Conservation (phyloP, 805 yeast genomes). For the Ogataea polymorpha region DNA sequence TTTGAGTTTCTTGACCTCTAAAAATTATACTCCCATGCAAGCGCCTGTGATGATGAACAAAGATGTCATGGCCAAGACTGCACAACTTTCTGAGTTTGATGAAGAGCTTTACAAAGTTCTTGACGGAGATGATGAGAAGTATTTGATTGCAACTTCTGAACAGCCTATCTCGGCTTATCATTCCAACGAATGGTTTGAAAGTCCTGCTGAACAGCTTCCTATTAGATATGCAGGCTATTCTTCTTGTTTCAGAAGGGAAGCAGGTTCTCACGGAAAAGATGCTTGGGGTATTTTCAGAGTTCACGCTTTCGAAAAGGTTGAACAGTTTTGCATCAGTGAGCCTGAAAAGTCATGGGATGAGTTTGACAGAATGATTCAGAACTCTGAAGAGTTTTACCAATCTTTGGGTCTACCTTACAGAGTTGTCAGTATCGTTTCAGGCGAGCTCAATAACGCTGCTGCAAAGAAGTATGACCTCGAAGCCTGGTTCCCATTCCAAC, state of each 20-base stretch:
- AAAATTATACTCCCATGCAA: slow-evolving; percentile 86
- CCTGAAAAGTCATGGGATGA: slow-evolving; percentile 98
- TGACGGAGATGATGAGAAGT: slow-evolving; percentile 97
- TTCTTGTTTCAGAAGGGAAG: slow-evolving; percentile 98
- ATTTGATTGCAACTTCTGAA: slow-evolving; percentile 96
- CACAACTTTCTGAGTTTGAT: slow-evolving; percentile 95
- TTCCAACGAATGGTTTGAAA: slow-evolving; percentile 97
- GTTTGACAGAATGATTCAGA: slow-evolving; percentile 91
- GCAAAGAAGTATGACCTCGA: slow-evolving; percentile 98
- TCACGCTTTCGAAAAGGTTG: slow-evolving; percentile 97
- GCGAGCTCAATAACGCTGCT: slow-evolving; percentile 98
- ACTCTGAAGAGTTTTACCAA: slow-evolving; percentile 90
- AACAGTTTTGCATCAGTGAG: slow-evolving; percentile 93
- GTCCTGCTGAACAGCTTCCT: slow-evolving; percentile 95
- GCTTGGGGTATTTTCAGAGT: slow-evolving; percentile 99
- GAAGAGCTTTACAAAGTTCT: slow-evolving; percentile 96
- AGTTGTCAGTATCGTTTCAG: slow-evolving; percentile 96
- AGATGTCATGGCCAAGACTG: slow-evolving; percentile 98
- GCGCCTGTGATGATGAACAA: slow-evolving; percentile 99
- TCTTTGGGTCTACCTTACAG: slow-evolving; percentile 91
- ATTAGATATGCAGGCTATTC: slow-evolving; percentile 97
- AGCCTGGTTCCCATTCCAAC: slow-evolving; percentile 99
- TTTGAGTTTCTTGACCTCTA: slow-evolving; percentile 67
- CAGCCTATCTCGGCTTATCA: slow-evolving; percentile 99
- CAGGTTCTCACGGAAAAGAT: slow-evolving; percentile 98